Evolutionary conservation across 768 basidiomycete species (phyloP).

Genomic region (Paxillus rubicundulus): DNA sequence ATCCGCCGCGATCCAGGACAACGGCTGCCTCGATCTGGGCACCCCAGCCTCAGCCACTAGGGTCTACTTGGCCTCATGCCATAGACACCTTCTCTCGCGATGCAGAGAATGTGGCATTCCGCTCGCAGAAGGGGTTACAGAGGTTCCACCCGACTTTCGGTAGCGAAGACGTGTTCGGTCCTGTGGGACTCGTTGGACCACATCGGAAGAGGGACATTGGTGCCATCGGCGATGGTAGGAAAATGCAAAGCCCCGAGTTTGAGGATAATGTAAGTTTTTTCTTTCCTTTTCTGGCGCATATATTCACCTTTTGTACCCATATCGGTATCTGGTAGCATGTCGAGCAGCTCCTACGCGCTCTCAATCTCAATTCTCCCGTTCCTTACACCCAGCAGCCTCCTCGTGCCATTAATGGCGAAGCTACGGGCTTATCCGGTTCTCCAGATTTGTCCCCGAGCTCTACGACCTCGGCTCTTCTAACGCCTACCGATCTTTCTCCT

Average conservation of each 20-base stretch:
- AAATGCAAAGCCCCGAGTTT: slow-evolving; percentile 54
- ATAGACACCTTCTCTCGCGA: slow-evolving; percentile 60
- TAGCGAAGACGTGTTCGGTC: slow-evolving; percentile 68
- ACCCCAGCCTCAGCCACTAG: slow-evolving; percentile 69
- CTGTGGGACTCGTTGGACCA: slow-evolving; percentile 37
- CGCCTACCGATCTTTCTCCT: slow-evolving; percentile 73
- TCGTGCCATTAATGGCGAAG: slow-evolving; percentile 43
- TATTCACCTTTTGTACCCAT: slow-evolving; percentile 21
- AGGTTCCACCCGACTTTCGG: slow-evolving; percentile 22
- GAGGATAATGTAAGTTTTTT: slow-evolving; percentile 43
- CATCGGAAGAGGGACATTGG: slow-evolving; percentile 54
- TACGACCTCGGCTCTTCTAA: slow-evolving; percentile 66
- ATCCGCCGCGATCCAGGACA: slow-evolving; percentile 41
- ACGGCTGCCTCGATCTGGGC: slow-evolving; percentile 73
- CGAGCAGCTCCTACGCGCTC: slow-evolving; percentile 74
- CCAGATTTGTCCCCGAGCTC: slow-evolving; percentile 76
- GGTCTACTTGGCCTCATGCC: slow-evolving; percentile 65
- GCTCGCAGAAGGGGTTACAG: slow-evolving; percentile 27
- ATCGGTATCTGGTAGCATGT: slow-evolving; percentile 53
- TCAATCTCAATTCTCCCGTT: slow-evolving; percentile 77
- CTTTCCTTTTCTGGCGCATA: slow-evolving; percentile 25
- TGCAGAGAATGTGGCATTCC: slow-evolving; percentile 40
- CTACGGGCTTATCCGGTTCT: slow-evolving; percentile 41
- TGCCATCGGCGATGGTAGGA: slow-evolving; percentile 79
- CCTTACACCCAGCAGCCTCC: slow-evolving; percentile 46